Evolutionary conservation across 805 yeast species (phyloP).

Genomic region (Yarrowia hollandica): DNA sequence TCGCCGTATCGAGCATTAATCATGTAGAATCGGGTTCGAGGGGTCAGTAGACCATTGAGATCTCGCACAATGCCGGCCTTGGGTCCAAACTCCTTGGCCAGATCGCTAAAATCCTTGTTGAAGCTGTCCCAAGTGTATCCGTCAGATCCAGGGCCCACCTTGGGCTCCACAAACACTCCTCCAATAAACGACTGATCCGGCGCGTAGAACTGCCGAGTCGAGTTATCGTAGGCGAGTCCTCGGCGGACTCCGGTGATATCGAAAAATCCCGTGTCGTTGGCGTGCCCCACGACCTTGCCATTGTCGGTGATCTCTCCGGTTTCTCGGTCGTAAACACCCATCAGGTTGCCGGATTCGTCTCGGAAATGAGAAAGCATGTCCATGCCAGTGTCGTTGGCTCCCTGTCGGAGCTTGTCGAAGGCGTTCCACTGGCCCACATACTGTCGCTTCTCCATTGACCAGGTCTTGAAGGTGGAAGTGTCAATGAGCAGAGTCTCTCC

Average conservation of each 20-base stretch:
- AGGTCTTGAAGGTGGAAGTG: neutral
- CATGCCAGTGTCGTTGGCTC: neutral
- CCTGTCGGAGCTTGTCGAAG: neutral
- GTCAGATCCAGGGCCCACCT: constrained; percentile 3
- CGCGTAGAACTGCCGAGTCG: neutral
- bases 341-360: neutral
- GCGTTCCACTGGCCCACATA: constrained; percentile 13
- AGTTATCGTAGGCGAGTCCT: constrained; percentile 1
- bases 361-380: neutral
- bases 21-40: constrained; percentile 10
- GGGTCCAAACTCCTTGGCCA: neutral
- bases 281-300: neutral
- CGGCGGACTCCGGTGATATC: neutral
- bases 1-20: neutral
- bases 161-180: neutral
- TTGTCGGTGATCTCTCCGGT: neutral
- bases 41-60: neutral
- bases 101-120: constrained; percentile 3
- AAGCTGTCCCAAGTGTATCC: neutral
- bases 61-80: constrained; percentile 9
- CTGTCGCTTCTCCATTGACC: constrained; percentile 10
- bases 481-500: neutral
- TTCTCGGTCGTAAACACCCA: neutral
- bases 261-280: constrained; percentile 3
- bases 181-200: constrained; percentile 17